A percentile compares a stretch with the other conserved stretches of the same genome.
These are phyloP conservation scores for Russula vinacea DNA, from an alignment of 768 basidiomycete genomes.

Conservation along the genomic window DNA sequence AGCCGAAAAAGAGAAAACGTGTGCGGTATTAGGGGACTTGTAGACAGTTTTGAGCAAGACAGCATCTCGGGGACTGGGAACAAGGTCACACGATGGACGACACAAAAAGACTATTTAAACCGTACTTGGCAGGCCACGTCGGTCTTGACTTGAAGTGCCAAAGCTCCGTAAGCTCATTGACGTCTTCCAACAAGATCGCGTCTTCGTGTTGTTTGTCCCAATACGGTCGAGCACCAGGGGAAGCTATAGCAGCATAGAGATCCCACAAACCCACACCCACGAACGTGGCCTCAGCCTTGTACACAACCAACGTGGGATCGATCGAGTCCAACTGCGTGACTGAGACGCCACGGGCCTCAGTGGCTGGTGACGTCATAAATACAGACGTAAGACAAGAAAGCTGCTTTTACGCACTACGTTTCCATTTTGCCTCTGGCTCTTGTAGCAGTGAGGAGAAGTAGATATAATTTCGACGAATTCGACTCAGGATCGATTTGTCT, in stretches of 20 bases:
- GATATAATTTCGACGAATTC: slow-evolving; percentile 91
- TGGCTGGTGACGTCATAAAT: slow-evolving; percentile 45
- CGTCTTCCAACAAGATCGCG: slow-evolving; percentile 79
- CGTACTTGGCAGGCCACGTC: slow-evolving; percentile 91
- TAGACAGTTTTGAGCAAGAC: slow-evolving; percentile 94
- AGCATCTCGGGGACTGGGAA: slow-evolving; percentile 75
- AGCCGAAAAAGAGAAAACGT: slow-evolving; percentile 92
- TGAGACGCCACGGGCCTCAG: slow-evolving; percentile 86
- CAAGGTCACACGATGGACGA: slow-evolving; percentile 24
- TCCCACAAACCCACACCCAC: slow-evolving; percentile 97
- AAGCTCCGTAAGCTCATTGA: slow-evolving; percentile 85
- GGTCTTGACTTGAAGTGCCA: slow-evolving; percentile 93
- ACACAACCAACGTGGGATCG: slow-evolving; percentile 94
- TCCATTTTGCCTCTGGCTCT: slow-evolving; percentile 98
- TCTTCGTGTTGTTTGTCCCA: slow-evolving; percentile 94
- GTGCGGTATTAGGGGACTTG: slow-evolving; percentile 92
- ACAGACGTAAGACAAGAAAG: slow-evolving; percentile 14
- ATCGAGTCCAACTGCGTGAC: slow-evolving; percentile 96
- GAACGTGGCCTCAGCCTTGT: slow-evolving; percentile 94
- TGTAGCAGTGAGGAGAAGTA: slow-evolving; percentile 96
- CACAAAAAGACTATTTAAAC: slow-evolving; percentile 27
- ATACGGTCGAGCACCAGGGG: slow-evolving; percentile 72
- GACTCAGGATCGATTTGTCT: slow-evolving; percentile 79
- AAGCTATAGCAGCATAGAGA: slow-evolving; percentile 81
- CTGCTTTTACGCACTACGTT: slow-evolving; percentile 58